A percentile compares a stretch with the other conserved stretches of the same genome.
phyloP scores from a whole-genome alignment of 805 yeast species.

The Yarrowia sp. region DNA sequence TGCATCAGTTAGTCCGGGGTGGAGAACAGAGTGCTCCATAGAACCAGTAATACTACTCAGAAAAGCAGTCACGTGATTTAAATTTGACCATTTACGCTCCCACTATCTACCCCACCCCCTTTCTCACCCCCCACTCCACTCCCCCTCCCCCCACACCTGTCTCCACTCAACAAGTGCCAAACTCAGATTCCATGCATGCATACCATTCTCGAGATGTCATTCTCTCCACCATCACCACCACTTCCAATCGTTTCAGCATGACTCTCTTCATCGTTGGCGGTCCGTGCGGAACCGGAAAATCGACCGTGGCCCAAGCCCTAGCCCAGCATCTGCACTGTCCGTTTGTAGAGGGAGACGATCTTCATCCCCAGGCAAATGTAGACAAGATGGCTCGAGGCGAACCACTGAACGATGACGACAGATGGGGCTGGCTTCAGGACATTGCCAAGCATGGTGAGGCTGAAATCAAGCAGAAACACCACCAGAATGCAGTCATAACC shows the following conservation, averaged over 20 bases:
- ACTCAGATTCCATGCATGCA: neutral
- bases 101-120: too few species aligned
- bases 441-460: slow-evolving; percentile 44
- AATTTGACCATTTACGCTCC: too few species aligned
- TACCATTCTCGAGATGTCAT: neutral
- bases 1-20: neutral
- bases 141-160: neutral
- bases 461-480: slow-evolving; percentile 35
- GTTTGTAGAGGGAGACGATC: slow-evolving; percentile 80
- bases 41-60: too few species aligned
- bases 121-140: too few species aligned
- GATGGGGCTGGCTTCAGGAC: slow-evolving; percentile 81
- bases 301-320: slow-evolving; percentile 64
- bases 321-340: slow-evolving; percentile 47
- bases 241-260: neutral
- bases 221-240: neutral
- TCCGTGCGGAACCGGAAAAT: slow-evolving; percentile 94
- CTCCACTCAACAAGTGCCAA: slow-evolving; percentile 1
- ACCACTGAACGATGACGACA: slow-evolving; percentile 83
- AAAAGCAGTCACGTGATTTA: too few species aligned
- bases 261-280: slow-evolving; percentile 66
- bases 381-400: slow-evolving; percentile 78
- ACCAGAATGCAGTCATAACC: slow-evolving; percentile 49
- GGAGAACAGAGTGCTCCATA: too few species aligned
- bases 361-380: slow-evolving; percentile 70